Evolutionary conservation across 202 grass and related monocot species (phyloP).

Genomic region (Setaria italica): DNA sequence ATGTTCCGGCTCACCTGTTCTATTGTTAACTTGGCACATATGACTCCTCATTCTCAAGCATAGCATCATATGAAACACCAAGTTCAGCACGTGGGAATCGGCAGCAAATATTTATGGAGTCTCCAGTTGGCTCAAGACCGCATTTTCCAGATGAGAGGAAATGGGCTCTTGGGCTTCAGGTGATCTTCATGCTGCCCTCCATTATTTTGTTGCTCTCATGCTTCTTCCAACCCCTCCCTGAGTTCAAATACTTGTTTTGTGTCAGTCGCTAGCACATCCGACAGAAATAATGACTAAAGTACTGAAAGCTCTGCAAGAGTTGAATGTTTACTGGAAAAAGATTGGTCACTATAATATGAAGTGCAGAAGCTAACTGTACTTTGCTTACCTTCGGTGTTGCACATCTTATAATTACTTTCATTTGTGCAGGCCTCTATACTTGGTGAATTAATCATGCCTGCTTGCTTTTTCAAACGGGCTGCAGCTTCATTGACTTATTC

Average conservation of each 20-base stretch:
- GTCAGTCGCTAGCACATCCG: conserved; percentile 89
- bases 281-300: conserved; percentile 98
- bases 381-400: too few species aligned
- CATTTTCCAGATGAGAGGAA: conserved; percentile 87
- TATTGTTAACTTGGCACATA: conserved; percentile 35
- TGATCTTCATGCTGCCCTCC: conserved; percentile 13
- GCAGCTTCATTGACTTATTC: too few species aligned
- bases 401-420: too few species aligned
- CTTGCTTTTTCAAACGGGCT: too few species aligned
- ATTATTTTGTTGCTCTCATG: conserved; percentile 26
- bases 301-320: conserved; percentile 88
- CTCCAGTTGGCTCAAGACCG: conserved; percentile 61
- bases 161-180: conserved; percentile 99
- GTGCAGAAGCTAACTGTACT: conserved; percentile 47
- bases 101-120: conserved; percentile 74
- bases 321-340: conserved; percentile 96
- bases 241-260: conserved; percentile 38
- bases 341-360: conserved; percentile 99
- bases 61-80: conserved; percentile 61
- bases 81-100: conserved; percentile 58
- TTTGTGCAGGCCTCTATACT: too few species aligned
- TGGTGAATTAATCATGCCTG: too few species aligned
- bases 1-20: not conserved
- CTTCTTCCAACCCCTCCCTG: not conserved
- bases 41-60: conserved; percentile 62